Evolutionary conservation across 2,329 filamentous ascomycete genomes (phyloP).

Genomic region (Talaromyces pinophilus): DNA sequence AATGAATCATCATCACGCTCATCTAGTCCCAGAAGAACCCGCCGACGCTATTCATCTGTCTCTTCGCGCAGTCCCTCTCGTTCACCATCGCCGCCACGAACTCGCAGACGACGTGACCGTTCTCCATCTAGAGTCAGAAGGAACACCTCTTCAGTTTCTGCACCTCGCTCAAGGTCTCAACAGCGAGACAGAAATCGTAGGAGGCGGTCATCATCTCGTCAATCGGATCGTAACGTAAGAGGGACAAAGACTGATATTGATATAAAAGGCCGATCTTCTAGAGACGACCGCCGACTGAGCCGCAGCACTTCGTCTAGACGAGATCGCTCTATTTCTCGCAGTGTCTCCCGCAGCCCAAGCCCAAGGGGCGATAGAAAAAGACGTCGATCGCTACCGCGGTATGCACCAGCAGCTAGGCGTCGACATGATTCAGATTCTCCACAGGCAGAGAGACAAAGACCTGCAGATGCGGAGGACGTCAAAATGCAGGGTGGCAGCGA

Average conservation of each 20-base stretch:
- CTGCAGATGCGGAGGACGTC: constrained; percentile 40
- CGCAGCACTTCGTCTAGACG: constrained; percentile 33
- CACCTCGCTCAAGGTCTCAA: constrained; percentile 41
- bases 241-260: constrained; percentile 52
- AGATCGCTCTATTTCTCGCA: constrained; percentile 37
- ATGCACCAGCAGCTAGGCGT: constrained; percentile 45
- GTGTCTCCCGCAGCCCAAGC: constrained; percentile 42
- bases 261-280: constrained; percentile 46
- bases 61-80: constrained; percentile 42
- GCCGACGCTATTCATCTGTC: constrained; percentile 43
- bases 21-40: constrained; percentile 55
- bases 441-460: constrained; percentile 44
- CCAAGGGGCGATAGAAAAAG: constrained; percentile 41
- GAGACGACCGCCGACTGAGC: constrained; percentile 46
- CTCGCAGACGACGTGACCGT: constrained; percentile 37
- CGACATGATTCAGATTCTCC: constrained; percentile 47
- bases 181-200: constrained; percentile 33
- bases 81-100: constrained; percentile 39
- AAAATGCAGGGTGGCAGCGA: constrained; percentile 25
- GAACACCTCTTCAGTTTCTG: constrained; percentile 36
- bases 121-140: constrained; percentile 30
- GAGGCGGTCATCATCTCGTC: constrained; percentile 49
- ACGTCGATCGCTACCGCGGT: constrained; percentile 49
- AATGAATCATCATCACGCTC: constrained; percentile 56
- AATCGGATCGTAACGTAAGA: constrained; percentile 41